A percentile compares a stretch with the other conserved stretches of the same genome.
Conservation (phyloP, 129 eudicot species). For the Chrysanthemum lavandulifolium region DNA sequence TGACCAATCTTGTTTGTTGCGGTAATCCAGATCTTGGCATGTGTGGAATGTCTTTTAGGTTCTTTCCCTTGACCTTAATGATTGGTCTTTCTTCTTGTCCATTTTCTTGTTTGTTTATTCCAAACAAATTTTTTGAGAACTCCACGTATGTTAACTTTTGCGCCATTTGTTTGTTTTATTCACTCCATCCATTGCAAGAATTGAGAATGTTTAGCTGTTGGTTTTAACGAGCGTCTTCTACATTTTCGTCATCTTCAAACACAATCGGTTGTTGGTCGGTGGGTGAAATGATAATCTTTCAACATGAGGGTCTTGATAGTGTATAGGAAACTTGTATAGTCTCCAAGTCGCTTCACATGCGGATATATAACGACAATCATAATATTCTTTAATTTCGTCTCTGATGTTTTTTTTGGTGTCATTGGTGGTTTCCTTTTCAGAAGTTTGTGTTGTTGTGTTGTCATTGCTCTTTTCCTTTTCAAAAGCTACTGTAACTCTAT, state of each 20-base stretch:
- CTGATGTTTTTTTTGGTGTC: rapidly evolving
- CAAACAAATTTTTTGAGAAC: not conserved
- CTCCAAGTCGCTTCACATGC: not conserved
- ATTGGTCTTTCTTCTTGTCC: not conserved
- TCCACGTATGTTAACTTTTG: not conserved
- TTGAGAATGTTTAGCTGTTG: not conserved
- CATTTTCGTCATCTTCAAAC: not conserved
- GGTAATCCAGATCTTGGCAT: too few species aligned
- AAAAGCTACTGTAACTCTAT: not conserved
- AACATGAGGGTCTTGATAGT: not conserved
- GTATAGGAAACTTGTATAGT: not conserved
- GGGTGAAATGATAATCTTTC: not conserved
- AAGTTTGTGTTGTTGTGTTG: not conserved
- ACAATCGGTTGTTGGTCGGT: not conserved
- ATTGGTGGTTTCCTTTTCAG: not conserved
- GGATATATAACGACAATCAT: not conserved
- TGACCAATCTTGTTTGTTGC: not conserved
- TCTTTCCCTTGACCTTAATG: not conserved
- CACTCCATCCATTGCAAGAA: not conserved
- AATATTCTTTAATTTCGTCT: not conserved
- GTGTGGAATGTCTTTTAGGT: too few species aligned
- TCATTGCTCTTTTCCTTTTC: not conserved
- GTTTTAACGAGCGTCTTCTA: not conserved
- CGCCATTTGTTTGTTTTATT: not conserved
- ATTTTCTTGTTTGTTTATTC: not conserved